A percentile compares a stretch with the other conserved stretches of the same genome.
Evolutionary conservation across 1,284 basidiomycete genomes (phyloP).

Genomic region (Dichomitus squalens): DNA sequence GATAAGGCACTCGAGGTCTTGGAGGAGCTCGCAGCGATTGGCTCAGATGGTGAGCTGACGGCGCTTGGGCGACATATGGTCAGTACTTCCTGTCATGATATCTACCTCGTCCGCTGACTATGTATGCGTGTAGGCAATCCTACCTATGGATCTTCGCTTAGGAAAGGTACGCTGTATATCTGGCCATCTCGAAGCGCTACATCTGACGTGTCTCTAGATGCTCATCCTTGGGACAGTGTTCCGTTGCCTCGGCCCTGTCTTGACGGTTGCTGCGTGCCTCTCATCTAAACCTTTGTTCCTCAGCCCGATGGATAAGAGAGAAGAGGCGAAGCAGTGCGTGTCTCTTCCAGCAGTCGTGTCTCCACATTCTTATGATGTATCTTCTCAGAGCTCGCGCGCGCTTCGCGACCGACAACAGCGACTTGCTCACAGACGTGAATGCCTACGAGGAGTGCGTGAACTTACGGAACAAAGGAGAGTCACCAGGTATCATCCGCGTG

Average conservation of each 20-base stretch:
- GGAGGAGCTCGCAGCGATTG: slow-evolving; percentile 80
- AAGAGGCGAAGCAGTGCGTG: slow-evolving; percentile 72
- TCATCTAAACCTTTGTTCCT: slow-evolving; percentile 89
- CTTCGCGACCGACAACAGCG: slow-evolving; percentile 78
- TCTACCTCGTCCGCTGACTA: slow-evolving; percentile 13
- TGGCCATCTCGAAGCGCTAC: background rate
- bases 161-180: slow-evolving; percentile 62
- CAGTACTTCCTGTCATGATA: slow-evolving; percentile 22
- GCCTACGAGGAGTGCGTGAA: slow-evolving; percentile 74
- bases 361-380: background rate
- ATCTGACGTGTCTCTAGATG: slow-evolving; percentile 54
- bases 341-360: background rate
- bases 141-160: slow-evolving; percentile 89
- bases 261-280: slow-evolving; percentile 84
- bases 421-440: slow-evolving; percentile 81
- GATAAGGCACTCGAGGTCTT: slow-evolving; percentile 79
- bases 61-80: slow-evolving; percentile 85
- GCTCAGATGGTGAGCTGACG: slow-evolving; percentile 67
- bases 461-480: slow-evolving; percentile 52
- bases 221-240: slow-evolving; percentile 84
- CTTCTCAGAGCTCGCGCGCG: slow-evolving; percentile 61
- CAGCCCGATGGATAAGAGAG: slow-evolving; percentile 80
- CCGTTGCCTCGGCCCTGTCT: slow-evolving; percentile 73
- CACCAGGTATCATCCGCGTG: slow-evolving; percentile 48
- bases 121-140: slow-evolving; percentile 54